Evolutionary conservation across 331 rosid genomes (phyloP).

Genomic region (Quercus tomentella): DNA sequence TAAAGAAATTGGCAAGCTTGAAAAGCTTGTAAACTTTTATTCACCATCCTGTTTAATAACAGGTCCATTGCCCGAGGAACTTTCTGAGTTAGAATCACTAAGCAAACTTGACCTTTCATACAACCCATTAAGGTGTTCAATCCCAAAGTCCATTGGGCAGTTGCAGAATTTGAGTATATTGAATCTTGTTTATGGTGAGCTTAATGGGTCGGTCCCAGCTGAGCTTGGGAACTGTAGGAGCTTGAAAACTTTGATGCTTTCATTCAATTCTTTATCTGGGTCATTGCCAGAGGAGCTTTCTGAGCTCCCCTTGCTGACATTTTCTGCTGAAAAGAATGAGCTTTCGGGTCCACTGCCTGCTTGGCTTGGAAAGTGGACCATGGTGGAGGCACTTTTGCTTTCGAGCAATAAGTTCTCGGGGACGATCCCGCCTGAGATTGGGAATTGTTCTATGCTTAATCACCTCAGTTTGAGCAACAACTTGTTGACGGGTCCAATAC

Average conservation of each 20-base stretch:
- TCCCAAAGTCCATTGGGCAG: constrained; percentile 72
- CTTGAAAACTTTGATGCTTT: constrained; percentile 62
- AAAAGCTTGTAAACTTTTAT: constrained; percentile 48
- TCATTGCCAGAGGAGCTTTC: constrained; percentile 84
- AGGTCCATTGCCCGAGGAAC: constrained; percentile 89
- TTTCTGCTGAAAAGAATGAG: constrained; percentile 77
- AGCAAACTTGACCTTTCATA: constrained; percentile 74
- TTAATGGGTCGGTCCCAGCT: constrained; percentile 74
- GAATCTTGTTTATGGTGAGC: constrained; percentile 58
- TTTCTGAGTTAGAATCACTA: constrained; percentile 51
- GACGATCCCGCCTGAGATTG: constrained; percentile 80
- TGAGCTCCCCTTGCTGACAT: constrained; percentile 57
- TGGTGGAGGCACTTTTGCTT: constrained; percentile 51
- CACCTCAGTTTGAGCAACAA: constrained; percentile 75
- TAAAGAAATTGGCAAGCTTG: constrained; percentile 62
- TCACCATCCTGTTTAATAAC: constrained; percentile 63
- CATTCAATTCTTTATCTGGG: constrained; percentile 81
- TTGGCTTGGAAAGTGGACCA: constrained; percentile 82
- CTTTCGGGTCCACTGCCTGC: constrained; percentile 77
- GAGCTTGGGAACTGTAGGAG: constrained; percentile 75
- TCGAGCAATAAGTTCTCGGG: constrained; percentile 71
- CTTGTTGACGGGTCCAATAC: constrained; percentile 61
- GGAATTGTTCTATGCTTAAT: constrained; percentile 66
- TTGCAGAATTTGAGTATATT: constrained; percentile 54
- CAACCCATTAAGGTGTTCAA: constrained; percentile 81